Conservation (phyloP, 108 stramenopile species). For the Craspedostauros australis region DNA sequence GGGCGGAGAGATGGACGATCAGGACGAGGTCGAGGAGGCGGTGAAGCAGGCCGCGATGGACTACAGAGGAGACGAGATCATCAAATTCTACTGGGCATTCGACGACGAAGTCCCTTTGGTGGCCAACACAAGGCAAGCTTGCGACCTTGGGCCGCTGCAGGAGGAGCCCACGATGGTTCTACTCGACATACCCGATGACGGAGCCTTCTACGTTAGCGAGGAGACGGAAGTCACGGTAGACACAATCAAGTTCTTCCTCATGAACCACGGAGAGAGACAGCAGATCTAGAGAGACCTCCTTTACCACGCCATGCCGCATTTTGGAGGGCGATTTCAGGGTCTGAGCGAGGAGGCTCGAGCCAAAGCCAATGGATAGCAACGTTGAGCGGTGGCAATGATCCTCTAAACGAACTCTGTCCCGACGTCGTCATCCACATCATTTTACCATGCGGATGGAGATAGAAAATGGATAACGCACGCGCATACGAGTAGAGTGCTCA, state of each 20-base stretch:
- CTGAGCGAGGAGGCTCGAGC: too few species aligned
- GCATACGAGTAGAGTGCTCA: too few species aligned
- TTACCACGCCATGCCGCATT: neutral
- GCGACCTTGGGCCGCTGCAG: constrained; percentile 11
- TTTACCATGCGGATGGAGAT: too few species aligned
- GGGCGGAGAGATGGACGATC: constrained; percentile 49
- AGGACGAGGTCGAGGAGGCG: constrained; percentile 44
- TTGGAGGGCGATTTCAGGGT: too few species aligned
- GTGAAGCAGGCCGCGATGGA: constrained; percentile 36
- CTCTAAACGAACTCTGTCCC: too few species aligned
- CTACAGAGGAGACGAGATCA: constrained; percentile 29
- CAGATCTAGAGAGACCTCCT: constrained; percentile 17
- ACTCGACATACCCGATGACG: constrained; percentile 55
- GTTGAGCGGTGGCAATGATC: too few species aligned
- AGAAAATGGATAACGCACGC: too few species aligned
- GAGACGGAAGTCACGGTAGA: constrained; percentile 38
- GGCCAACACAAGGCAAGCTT: constrained; percentile 36
- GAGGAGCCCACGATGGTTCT: constrained; percentile 40
- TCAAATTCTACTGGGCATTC: constrained; percentile 48
- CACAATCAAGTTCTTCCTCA: constrained; percentile 31
- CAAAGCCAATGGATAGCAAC: too few species aligned
- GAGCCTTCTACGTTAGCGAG: constrained; percentile 42
- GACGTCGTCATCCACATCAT: too few species aligned
- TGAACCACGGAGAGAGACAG: constrained; percentile 23
- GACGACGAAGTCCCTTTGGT: constrained; percentile 16